Conservation (phyloP, 208 protist species). For the Trypanosomatidae sp. region DNA sequence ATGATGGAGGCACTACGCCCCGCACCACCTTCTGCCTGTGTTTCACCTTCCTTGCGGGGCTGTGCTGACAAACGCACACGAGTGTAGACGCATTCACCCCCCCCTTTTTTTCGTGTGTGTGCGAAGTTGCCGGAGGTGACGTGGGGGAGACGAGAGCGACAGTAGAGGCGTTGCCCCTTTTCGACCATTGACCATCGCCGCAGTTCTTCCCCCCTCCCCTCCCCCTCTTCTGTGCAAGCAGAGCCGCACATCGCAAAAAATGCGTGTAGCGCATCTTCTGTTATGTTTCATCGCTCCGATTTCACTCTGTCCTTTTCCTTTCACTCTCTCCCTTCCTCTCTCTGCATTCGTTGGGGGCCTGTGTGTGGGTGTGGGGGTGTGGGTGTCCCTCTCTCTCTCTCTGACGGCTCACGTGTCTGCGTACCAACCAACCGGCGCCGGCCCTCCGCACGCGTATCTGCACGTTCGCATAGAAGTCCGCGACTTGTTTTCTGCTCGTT, state of each 20-base stretch:
- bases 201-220: constrained; percentile 10
- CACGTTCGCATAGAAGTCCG: background rate
- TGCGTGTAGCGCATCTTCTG: background rate
- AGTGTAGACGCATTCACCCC: background rate
- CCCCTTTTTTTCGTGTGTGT: background rate
- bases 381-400: background rate
- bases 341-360: background rate
- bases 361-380: background rate
- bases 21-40: background rate
- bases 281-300: background rate
- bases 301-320: constrained; percentile 1
- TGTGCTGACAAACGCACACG: background rate
- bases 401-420: background rate
- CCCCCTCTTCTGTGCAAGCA: background rate
- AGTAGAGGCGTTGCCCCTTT: background rate
- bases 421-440: background rate
- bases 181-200: background rate
- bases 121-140: background rate
- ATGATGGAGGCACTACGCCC: background rate
- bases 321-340: background rate
- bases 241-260: background rate
- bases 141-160: no score
- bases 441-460: background rate
- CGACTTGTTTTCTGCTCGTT: background rate
- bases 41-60: background rate